phyloP scores from a whole-genome alignment of 2,329 filamentous ascomycete species.

The Aureobasidium sp. region DNA sequence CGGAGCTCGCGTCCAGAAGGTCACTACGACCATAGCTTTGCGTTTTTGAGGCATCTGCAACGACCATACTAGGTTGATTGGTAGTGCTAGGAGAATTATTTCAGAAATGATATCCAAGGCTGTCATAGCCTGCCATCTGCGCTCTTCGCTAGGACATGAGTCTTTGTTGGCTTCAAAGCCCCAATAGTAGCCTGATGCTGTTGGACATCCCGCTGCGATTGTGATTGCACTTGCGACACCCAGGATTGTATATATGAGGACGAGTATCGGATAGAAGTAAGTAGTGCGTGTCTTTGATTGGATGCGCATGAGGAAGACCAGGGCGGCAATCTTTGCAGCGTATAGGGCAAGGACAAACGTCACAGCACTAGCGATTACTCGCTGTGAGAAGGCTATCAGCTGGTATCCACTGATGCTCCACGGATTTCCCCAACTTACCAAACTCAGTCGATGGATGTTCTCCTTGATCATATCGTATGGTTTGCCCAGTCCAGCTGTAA shows the following conservation, averaged over 20 bases:
- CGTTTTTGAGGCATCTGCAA: constrained; percentile 31
- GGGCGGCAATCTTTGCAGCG: constrained; percentile 27
- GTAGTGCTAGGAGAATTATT: constrained; percentile 26
- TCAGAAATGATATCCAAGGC: constrained; percentile 34
- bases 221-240: constrained; percentile 26
- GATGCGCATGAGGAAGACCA: constrained; percentile 27
- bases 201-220: constrained; percentile 23
- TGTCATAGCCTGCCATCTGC: constrained; percentile 33
- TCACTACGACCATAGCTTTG: constrained; percentile 30
- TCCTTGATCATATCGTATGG: constrained; percentile 20
- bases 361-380: constrained; percentile 23
- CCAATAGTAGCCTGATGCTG: constrained; percentile 22
- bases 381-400: constrained; percentile 17
- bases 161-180: constrained; percentile 20
- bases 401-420: neutral
- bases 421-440: constrained; percentile 17
- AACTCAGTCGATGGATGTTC: constrained; percentile 21
- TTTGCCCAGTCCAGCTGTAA: constrained; percentile 24
- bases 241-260: constrained; percentile 21
- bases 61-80: constrained; percentile 30
- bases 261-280: constrained; percentile 20
- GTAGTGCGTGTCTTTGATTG: neutral
- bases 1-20: constrained; percentile 33
- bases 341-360: constrained; percentile 26
- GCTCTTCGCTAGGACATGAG: constrained; percentile 25